Evolutionary conservation across 164 flowering plant genomes (phyloP).

Genomic region (Buxus sempervirens): DNA sequence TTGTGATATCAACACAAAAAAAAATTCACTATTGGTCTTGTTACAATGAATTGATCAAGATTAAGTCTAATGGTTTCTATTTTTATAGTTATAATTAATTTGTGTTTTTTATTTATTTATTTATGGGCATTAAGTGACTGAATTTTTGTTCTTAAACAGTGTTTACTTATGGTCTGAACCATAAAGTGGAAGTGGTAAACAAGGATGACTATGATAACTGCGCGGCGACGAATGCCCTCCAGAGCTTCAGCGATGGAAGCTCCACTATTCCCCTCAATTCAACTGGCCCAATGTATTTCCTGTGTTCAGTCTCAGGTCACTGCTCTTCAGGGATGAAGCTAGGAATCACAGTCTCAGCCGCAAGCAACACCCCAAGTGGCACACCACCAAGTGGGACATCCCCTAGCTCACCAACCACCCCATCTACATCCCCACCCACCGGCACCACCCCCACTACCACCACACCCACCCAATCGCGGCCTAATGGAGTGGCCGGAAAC

Average conservation of each 20-base stretch:
- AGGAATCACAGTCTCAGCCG: background rate
- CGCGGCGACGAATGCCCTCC: background rate
- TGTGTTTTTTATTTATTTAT: too few species aligned
- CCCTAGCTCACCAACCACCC: background rate
- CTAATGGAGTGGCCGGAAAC: background rate
- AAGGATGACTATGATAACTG: constrained; percentile 10
- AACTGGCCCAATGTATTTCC: constrained; percentile 14
- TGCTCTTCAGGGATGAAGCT: constrained; percentile 15
- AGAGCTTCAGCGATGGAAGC: constrained; percentile 5
- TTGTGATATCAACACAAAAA: too few species aligned
- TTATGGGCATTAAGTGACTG: too few species aligned
- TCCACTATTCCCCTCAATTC: constrained; percentile 5
- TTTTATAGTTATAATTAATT: too few species aligned
- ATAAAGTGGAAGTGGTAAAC: constrained; percentile 17
- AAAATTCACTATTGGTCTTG: too few species aligned
- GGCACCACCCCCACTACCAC: background rate
- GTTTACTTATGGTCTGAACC: background rate
- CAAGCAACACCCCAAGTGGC: background rate
- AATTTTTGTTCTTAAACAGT: background rate
- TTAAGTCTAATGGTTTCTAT: too few species aligned
- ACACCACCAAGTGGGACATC: background rate
- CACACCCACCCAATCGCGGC: background rate
- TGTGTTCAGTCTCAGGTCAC: constrained; percentile 12
- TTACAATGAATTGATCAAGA: too few species aligned
- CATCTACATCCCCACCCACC: background rate